Conservation (phyloP, 2,329 filamentous ascomycete genomes). For the Monosporascus sp. region DNA sequence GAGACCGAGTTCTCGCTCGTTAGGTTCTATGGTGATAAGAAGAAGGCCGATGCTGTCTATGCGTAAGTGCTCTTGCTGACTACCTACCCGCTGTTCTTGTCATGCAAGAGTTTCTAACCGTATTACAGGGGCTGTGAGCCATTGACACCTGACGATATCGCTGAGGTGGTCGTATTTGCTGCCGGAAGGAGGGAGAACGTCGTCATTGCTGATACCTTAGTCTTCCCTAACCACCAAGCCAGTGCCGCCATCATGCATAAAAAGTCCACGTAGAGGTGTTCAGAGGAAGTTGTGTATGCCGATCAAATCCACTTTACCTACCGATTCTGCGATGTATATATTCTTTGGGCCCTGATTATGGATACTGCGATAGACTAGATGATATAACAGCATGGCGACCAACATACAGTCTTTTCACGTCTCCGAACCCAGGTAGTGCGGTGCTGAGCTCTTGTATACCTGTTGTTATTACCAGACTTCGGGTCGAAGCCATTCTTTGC, state of each 20-base stretch:
- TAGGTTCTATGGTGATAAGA: constrained; percentile 69
- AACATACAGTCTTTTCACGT: too few species aligned
- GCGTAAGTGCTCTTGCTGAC: constrained; percentile 40
- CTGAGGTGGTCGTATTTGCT: constrained; percentile 70
- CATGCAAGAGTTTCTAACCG: constrained; percentile 12
- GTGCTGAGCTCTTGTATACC: too few species aligned
- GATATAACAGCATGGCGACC: too few species aligned
- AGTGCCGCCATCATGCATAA: constrained; percentile 22
- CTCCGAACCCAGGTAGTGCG: too few species aligned
- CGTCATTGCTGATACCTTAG: constrained; percentile 69
- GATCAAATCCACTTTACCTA: background rate
- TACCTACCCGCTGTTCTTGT: background rate
- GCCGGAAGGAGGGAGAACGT: constrained; percentile 75
- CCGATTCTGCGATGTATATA: background rate
- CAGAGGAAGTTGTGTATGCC: background rate
- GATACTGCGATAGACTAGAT: too few species aligned
- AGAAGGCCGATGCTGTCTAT: constrained; percentile 68
- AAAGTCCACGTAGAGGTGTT: constrained; percentile 11
- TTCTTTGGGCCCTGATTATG: too few species aligned
- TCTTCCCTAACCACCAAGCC: constrained; percentile 73
- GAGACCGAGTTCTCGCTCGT: constrained; percentile 79
- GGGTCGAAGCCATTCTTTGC: too few species aligned
- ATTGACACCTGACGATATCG: constrained; percentile 72
- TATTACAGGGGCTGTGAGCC: constrained; percentile 44
- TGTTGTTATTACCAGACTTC: too few species aligned